Conservation (phyloP, 495 filamentous ascomycete species). For the Penicillium steckii region DNA sequence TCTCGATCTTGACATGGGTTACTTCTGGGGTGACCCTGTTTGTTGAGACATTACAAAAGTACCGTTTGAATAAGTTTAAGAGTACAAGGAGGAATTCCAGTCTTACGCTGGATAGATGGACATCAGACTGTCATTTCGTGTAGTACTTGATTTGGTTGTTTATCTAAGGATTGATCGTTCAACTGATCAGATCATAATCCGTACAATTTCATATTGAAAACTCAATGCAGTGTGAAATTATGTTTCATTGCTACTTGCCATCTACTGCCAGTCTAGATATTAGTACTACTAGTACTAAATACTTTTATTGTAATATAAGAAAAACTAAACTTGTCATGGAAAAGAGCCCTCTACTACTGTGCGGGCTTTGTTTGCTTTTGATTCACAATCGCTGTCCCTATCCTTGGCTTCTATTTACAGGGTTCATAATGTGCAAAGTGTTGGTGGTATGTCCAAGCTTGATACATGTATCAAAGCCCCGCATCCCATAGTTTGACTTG, state of each 20-base stretch:
- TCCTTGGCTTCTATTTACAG: too few relatives aligned
- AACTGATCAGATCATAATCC: neutral
- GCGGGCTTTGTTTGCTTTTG: too few relatives aligned
- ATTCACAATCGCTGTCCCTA: too few relatives aligned
- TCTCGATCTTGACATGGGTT: constrained; percentile 36
- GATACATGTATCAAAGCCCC: neutral
- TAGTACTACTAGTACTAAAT: neutral
- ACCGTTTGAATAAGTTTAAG: neutral
- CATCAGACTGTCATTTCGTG: constrained; percentile 2
- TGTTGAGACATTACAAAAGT: constrained; percentile 15
- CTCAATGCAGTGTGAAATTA: too few relatives aligned
- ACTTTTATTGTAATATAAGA: too few relatives aligned
- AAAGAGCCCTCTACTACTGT: too few relatives aligned
- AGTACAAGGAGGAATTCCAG: neutral
- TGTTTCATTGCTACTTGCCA: too few relatives aligned
- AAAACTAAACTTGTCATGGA: too few relatives aligned
- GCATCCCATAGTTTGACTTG: too few relatives aligned
- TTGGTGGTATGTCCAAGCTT: neutral
- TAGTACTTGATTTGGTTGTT: constrained; percentile 6
- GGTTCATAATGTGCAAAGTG: neutral
- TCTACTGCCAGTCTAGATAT: too few relatives aligned
- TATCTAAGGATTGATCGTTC: neutral
- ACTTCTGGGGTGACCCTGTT: constrained; percentile 34
- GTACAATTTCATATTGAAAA: neutral
- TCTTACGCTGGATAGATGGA: neutral